These are phyloP conservation scores for Penicilliopsis zonata DNA, from an alignment of 495 filamentous ascomycete genomes.

Conservation along the genomic window DNA sequence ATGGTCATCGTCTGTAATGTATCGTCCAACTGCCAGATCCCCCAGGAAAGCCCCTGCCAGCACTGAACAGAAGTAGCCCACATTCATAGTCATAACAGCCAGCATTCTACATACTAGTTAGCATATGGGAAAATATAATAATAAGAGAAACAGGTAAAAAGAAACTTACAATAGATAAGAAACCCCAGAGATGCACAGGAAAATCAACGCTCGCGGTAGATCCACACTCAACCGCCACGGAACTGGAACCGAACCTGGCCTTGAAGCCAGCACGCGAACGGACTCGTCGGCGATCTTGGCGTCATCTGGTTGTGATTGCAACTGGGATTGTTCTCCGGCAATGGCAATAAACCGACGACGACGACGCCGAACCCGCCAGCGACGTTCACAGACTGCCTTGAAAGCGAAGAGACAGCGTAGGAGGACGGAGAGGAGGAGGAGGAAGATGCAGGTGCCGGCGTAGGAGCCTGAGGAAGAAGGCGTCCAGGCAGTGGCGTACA, in stretches of 20 bases:
- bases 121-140: not conserved
- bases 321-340: too few species aligned
- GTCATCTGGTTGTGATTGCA: too few species aligned
- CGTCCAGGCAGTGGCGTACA: conserved; percentile 66
- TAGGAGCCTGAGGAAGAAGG: conserved; percentile 57
- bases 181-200: conserved; percentile 58
- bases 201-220: conserved; percentile 55
- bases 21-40: conserved; percentile 69
- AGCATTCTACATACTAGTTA: conserved; percentile 57
- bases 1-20: conserved; percentile 28
- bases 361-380: conserved; percentile 51
- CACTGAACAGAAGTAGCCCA: conserved; percentile 89
- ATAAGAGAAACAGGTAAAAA: too few species aligned
- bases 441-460: conserved; percentile 78
- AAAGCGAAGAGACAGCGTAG: conserved; percentile 58
- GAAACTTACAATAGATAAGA: conserved; percentile 89
- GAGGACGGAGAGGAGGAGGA: conserved; percentile 58
- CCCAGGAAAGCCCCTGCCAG: conserved; percentile 76
- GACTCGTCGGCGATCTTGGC: too few species aligned
- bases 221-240: conserved; percentile 77
- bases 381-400: conserved; percentile 43
- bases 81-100: conserved; percentile 95
- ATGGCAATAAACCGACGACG: conserved; percentile 67
- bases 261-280: too few species aligned
- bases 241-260: too few species aligned